Evolutionary conservation across 2,329 filamentous ascomycete species (phyloP), one percentile per base, ranked within the genome.

Genomic region (Penicillium fuscoglaucum): DNA sequence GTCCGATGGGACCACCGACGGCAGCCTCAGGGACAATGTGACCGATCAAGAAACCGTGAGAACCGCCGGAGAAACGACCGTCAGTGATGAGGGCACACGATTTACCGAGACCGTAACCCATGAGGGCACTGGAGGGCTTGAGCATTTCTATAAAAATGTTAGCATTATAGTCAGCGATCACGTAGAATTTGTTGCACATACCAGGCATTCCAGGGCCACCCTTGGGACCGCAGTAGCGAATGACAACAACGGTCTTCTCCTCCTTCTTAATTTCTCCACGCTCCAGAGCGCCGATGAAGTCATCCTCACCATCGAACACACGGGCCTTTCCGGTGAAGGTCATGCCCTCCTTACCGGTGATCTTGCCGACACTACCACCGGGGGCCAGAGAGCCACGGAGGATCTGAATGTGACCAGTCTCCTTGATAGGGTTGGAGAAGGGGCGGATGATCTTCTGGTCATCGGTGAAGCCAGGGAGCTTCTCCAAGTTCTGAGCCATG

Each of bases 11-110:
- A 0, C 93, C 93, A 17, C 93, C 93, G 1, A 88, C 87, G 1
- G 90, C 91, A 0, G 93, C 93, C 76, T 97, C 93, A 2, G 93
- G 93, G 4, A 90, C 89, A 15, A 97, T 90, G 70, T 96, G 93
- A 2, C 93, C 93, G 13, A 97, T 90, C 68, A 96, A 93, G 75
- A 96, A 96, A 0, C 91, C 91, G 74, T 96, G 93, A 51, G 84
- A 89, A 1, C 91, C 93, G 33, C 93, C 93, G 52, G 84, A 89
- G 75, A 96, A 97, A 48, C 93, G 80, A 0, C 93, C 93, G 72
- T 97, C 88, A 1, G 88, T 91, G 74, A 91, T 87, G 39, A 91
- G 79, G 4, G 88, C 88, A 24, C 88, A 84, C 61, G 90, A 87
- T 58, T 87, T 79, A 46, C 87, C 87, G 12, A 90, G 82, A 17